Percentiles rank a stretch among this genome's conserved stretches.
Conservation (phyloP, 2,329 filamentous ascomycete genomes). For the Karstenula rhodostoma region DNA sequence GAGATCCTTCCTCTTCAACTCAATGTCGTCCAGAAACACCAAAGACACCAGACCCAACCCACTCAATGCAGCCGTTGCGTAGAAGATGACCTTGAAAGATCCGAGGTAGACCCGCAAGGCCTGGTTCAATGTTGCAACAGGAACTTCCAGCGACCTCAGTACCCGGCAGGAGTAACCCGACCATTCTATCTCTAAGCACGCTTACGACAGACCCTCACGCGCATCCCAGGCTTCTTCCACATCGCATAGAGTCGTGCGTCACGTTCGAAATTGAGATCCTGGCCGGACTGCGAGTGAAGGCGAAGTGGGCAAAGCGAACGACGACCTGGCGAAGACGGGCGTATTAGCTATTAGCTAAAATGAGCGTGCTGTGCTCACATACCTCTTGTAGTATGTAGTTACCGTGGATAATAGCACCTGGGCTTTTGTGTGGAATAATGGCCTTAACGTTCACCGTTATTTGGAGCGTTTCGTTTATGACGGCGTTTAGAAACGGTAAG, state of each 20-base stretch:
- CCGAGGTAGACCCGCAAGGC: background rate
- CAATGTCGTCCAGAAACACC: background rate
- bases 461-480: conserved; percentile 19
- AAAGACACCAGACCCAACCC: background rate
- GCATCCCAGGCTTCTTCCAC: too few species aligned
- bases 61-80: background rate
- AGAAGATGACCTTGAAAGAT: background rate
- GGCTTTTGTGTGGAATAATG: conserved; percentile 9
- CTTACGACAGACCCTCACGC: too few species aligned
- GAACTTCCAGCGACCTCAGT: background rate
- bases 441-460: conserved; percentile 11
- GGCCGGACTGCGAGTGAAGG: too few species aligned
- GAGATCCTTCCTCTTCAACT: background rate
- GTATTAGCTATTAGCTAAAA: too few species aligned
- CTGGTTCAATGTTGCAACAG: background rate
- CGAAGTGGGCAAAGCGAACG: too few species aligned
- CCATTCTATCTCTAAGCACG: too few species aligned
- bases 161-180: too few species aligned
- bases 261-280: too few species aligned
- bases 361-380: too few species aligned
- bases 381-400: too few species aligned
- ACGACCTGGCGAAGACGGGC: too few species aligned
- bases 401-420: conserved; percentile 3
- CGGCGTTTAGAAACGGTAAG: conserved; percentile 19
- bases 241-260: too few species aligned